Base-by-base conservation (phyloP, 495 filamentous ascomycete species). In the Patellaria atrata region DNA sequence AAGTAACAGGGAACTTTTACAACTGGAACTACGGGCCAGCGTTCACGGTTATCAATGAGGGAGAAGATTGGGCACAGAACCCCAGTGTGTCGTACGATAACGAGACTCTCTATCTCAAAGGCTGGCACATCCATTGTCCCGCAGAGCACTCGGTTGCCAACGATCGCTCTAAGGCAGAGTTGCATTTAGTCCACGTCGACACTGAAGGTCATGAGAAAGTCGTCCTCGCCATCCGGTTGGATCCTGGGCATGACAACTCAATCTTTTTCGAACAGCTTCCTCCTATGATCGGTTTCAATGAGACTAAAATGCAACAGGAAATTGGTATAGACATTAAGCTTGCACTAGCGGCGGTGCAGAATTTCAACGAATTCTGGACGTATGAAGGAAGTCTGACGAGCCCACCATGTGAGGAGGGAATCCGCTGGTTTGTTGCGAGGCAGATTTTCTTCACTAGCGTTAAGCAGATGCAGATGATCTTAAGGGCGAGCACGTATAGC, bases 1-100 rank as follows among this genome's bases (percentile, higher is more conserved):
- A 21, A 19, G 30, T 40, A 7, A 40, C 29, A 11, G 53, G 53
- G 1, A 40, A 41, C 13, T 38, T 51, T 32, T 52, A 35, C 35
- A 57, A 57, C 31, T 57, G 51, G 53, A 40, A 39, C 11, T 54
- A 57, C 28, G 51, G 53, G 18, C 45, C 53, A 6, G 45, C 48
- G 5, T 57, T 52, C 42, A 47, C 34, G 9, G 18, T 52, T 16
- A 22, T 29, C 3, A 29, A 38, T 15, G 17, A 39, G 3, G 40
- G 30, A 23, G n/a, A n/a, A n/a, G 37, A 36, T 14, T 50, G 33
- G 25, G 44, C 45, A 6, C 11, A 13, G 3, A 35, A 42, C 9
- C 51, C 51, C 1, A 16, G 21, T 17, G 30, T 56, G 21, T 38
- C 32, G 5, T 51, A 34, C 31, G 51, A 57, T 24, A 47, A 52